These are phyloP conservation scores for Stephania japonica DNA, from an alignment of 164 flowering plant genomes.

Conservation along the genomic window DNA sequence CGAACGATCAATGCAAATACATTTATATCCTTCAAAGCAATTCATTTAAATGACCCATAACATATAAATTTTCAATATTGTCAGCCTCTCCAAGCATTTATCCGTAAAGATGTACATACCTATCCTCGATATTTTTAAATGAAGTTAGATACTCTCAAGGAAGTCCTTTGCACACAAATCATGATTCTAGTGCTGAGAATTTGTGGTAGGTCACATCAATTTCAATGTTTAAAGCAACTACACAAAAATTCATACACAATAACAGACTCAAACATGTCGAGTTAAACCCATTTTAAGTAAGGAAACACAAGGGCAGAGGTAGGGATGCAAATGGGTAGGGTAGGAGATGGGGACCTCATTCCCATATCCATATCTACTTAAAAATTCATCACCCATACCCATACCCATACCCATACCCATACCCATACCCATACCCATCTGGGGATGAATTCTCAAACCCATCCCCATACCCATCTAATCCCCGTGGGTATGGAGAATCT, in stretches of 20 bases:
- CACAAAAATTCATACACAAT: not conserved
- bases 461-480: too few relatives aligned
- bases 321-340: too few relatives aligned
- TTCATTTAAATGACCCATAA: not conserved
- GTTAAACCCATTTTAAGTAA: too few relatives aligned
- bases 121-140: not conserved
- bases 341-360: too few relatives aligned
- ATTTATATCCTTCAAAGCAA: not conserved
- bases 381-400: too few relatives aligned
- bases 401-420: too few relatives aligned
- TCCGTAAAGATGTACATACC: not conserved
- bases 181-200: not conserved
- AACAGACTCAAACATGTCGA: too few relatives aligned
- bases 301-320: too few relatives aligned
- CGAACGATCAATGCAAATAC: not conserved
- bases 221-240: not conserved
- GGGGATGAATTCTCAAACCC: too few relatives aligned
- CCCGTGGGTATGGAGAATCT: too few relatives aligned
- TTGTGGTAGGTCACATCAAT: not conserved
- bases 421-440: too few relatives aligned
- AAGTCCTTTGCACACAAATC: not conserved
- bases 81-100: not conserved
- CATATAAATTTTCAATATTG: not conserved
- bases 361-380: too few relatives aligned
- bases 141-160: not conserved